phyloP scores from a whole-genome alignment of 306 rosid species.

The Lagenaria siceraria region DNA sequence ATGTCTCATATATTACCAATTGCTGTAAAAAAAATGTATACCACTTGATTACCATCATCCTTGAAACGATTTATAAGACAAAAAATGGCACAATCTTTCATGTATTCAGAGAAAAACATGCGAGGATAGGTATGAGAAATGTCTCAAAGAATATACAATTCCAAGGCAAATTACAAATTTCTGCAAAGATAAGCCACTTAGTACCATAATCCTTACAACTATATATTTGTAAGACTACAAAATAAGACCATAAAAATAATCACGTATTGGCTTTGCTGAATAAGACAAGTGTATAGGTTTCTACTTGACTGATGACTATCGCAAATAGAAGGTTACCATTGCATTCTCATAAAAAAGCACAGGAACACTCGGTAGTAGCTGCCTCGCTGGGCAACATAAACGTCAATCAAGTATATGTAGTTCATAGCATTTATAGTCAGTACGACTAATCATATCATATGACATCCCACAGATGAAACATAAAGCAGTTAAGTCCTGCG shows the following conservation, averaged over 20 bases:
- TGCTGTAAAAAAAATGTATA: slow-evolving; percentile 47
- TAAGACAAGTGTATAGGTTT: neutral
- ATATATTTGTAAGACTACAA: neutral
- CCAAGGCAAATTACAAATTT: slow-evolving; percentile 79
- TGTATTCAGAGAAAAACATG: slow-evolving; percentile 33
- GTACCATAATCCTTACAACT: slow-evolving; percentile 11
- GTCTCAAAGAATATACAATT: slow-evolving; percentile 76
- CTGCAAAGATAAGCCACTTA: slow-evolving; percentile 28
- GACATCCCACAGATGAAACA: neutral
- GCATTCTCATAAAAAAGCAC: neutral
- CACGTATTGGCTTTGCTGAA: neutral
- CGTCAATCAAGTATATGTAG: neutral
- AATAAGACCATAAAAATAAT: neutral
- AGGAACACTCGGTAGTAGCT: neutral
- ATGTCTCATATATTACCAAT: slow-evolving; percentile 93
- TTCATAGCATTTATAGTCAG: neutral
- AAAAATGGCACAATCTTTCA: neutral
- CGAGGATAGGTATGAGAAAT: slow-evolving; percentile 85
- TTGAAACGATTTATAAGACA: neutral
- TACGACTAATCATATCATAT: neutral
- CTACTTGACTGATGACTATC: neutral
- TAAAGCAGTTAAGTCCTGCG: neutral
- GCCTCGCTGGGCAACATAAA: neutral
- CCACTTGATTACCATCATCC: slow-evolving; percentile 13
- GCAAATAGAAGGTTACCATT: neutral